phyloP scores from a whole-genome alignment of 1,284 basidiomycete genomes.

The Phylloboletellus chloephorus region DNA sequence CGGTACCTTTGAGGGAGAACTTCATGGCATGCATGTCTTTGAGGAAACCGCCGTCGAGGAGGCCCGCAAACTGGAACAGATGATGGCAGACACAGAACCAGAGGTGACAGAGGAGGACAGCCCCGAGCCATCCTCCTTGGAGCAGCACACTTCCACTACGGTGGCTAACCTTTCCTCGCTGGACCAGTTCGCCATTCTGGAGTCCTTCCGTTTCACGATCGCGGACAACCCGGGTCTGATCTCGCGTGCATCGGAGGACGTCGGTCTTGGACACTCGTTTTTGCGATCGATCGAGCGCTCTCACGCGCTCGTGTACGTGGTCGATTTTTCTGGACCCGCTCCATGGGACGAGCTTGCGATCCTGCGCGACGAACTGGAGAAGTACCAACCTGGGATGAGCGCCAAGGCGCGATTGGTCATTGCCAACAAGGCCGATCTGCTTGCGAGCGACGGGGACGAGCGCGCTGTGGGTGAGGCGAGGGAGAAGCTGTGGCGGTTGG shows the following conservation, averaged over 20 bases:
- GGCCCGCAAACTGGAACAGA: conserved; percentile 33
- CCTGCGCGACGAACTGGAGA: conserved; percentile 78
- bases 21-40: conserved; percentile 49
- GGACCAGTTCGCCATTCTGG: conserved; percentile 50
- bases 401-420: conserved; percentile 75
- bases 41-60: conserved; percentile 71
- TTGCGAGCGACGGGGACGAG: conserved; percentile 34
- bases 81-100: conserved; percentile 1
- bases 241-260: conserved; percentile 61
- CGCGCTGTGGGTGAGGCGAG: conserved; percentile 50
- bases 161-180: conserved; percentile 8
- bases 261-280: conserved; percentile 93
- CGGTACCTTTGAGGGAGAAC: conserved; percentile 66
- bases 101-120: not conserved
- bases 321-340: conserved; percentile 72
- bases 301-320: conserved; percentile 84
- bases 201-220: conserved; percentile 85
- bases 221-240: conserved; percentile 98
- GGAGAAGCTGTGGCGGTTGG: conserved; percentile 50
- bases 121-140: conserved; percentile 4
- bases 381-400: conserved; percentile 78
- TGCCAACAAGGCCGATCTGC: conserved; percentile 91
- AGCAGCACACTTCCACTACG: conserved; percentile 11
- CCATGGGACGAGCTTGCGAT: conserved; percentile 75
- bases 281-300: conserved; percentile 91